Evolutionary conservation across 2,329 filamentous ascomycete species (phyloP).

Genomic region (Colletotrichum lini): DNA sequence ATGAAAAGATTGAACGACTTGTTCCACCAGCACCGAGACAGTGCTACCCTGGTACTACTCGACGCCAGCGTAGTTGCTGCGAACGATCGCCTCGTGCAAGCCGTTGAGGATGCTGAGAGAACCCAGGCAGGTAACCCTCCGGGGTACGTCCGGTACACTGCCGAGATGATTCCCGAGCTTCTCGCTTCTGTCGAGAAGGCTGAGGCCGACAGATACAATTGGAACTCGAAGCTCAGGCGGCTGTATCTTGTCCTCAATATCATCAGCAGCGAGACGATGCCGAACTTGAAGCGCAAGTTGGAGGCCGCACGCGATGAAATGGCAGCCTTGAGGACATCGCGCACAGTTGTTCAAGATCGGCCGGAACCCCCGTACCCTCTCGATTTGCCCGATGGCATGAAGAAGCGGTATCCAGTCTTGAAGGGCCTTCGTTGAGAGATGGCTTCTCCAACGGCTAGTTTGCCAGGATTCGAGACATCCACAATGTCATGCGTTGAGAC

Average conservation of each 20-base stretch:
- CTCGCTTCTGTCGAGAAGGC: conserved; percentile 10
- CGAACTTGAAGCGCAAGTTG: neutral
- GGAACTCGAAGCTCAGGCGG: neutral
- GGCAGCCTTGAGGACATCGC: neutral
- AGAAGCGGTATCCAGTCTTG: too few relatives aligned
- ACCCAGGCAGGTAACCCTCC: neutral
- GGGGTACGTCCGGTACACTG: neutral
- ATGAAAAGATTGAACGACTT: neutral
- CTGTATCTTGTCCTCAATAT: neutral
- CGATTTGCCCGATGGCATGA: too few relatives aligned
- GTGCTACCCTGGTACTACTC: conserved; percentile 6
- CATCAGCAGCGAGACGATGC: neutral
- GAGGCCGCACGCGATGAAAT: neutral
- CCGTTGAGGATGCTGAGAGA: neutral
- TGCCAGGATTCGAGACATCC: too few relatives aligned
- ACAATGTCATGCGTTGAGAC: neutral
- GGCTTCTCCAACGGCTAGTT: too few relatives aligned
- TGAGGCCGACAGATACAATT: neutral
- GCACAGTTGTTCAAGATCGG: too few relatives aligned
- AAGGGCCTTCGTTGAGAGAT: too few relatives aligned
- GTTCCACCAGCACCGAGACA: conserved; percentile 9
- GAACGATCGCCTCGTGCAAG: neutral
- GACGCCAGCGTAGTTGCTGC: conserved; percentile 3
- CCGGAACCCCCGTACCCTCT: too few relatives aligned
- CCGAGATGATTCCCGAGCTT: conserved; percentile 4